Base-by-base conservation (phyloP, 2,329 filamentous ascomycete species). In the Drechslerella dactyloides region DNA sequence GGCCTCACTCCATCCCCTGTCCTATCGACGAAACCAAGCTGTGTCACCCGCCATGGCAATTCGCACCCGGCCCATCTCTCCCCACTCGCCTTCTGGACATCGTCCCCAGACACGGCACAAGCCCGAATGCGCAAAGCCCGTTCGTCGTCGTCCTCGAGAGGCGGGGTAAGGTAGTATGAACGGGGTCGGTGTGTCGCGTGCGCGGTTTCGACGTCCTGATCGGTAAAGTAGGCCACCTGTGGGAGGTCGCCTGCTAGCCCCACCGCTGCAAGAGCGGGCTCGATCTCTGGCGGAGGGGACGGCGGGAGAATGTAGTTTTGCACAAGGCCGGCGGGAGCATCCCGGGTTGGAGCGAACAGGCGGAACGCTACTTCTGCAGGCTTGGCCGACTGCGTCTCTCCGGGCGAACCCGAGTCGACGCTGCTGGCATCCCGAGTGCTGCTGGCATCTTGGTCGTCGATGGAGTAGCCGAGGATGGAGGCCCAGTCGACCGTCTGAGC, bases 131-230 rank as follows among this genome's bases (percentile, higher is more conserved):
- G 56, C 30, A 23, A 13, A 11, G 56, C 54, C 24, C 54, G 60
- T 11, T 55, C n/a, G n/a, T 57, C 60, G 21, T 65, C 64, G 2
- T 54, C 40, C 30, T 69, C 68, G 7, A 65, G 54, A 7, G 68
- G 68, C 35, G 68, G 68, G 60, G 68, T 65, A 30, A 72, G 60
- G 23, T 72, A 72, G 55, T 72, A 72, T 19, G 33, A 33, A 19
- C 33, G 19, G 24, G 68, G 68, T 19, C 68, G 60, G 30, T 72
- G 60, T 60, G 56, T 61, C 60, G 68, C 60, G 60, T 72, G 68
- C 27, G 68, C 68, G 19, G 21, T 65, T 53, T 61, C 37, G 40
- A 72, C 44, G 40, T 72, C 68, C 37, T 55, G 7, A 24, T 65
- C 55, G 37, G 68, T 55, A 27, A 72, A 72, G 40, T 72, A 48